phyloP scores from a whole-genome alignment of 2,329 filamentous ascomycete genomes.

The Aspergillus chevalieri region DNA sequence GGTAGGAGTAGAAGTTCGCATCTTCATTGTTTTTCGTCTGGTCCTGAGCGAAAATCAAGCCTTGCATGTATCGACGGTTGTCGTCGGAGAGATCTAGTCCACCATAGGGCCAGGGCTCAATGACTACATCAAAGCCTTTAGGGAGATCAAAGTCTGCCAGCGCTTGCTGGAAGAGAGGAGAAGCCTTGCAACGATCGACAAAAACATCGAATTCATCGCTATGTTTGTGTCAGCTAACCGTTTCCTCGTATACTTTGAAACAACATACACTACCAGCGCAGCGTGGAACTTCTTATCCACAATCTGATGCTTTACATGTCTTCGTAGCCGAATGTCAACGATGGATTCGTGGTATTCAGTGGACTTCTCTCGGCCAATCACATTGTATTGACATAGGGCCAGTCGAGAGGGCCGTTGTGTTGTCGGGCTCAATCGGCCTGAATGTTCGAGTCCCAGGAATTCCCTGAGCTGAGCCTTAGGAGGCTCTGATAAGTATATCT shows the following conservation, averaged over 20 bases:
- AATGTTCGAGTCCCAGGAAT: conserved; percentile 46
- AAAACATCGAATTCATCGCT: conserved; percentile 45
- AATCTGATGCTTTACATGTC: conserved; percentile 40
- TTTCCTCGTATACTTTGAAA: background rate
- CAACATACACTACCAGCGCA: conserved; percentile 39
- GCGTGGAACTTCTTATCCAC: conserved; percentile 46
- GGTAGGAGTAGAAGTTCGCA: conserved; percentile 58
- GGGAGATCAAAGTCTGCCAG: conserved; percentile 49
- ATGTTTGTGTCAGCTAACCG: background rate
- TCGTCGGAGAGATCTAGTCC: conserved; percentile 45
- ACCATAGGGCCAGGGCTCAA: conserved; percentile 55
- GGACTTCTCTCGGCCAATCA: conserved; percentile 47
- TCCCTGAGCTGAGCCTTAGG: conserved; percentile 43
- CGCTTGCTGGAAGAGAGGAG: conserved; percentile 48
- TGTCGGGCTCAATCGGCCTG: conserved; percentile 32
- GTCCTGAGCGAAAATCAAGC: conserved; percentile 46
- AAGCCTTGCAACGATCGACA: conserved; percentile 46
- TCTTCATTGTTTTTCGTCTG: conserved; percentile 42
- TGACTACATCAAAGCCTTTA: conserved; percentile 50
- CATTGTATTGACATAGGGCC: conserved; percentile 52
- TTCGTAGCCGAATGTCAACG: conserved; percentile 41
- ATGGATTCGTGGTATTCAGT: conserved; percentile 52
- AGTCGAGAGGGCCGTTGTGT: conserved; percentile 44
- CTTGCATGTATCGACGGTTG: conserved; percentile 48
- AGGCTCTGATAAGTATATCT: conserved; percentile 48